phyloP scores from a whole-genome alignment of 495 filamentous ascomycete genomes.

The Penicillium cinerascens region DNA sequence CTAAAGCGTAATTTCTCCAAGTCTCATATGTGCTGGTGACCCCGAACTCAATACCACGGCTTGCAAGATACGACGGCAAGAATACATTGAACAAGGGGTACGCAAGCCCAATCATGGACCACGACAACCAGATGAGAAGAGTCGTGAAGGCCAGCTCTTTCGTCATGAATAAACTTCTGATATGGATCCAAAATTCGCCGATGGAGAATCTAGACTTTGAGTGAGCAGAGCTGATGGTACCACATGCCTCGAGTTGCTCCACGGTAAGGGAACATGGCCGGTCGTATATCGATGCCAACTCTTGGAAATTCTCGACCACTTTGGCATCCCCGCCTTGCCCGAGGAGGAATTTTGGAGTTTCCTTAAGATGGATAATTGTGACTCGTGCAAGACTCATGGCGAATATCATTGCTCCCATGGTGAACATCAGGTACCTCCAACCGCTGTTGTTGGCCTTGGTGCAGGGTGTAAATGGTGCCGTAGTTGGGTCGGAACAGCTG shows the following conservation, averaged over 20 bases:
- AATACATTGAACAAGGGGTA: constrained; percentile 67
- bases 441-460: constrained; percentile 40
- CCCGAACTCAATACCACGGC: constrained; percentile 17
- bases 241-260: background rate
- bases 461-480: background rate
- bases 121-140: constrained; percentile 54
- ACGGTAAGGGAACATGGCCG: background rate
- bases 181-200: background rate
- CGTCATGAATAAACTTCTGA: background rate
- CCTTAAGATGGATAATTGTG: background rate
- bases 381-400: background rate
- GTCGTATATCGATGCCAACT: background rate
- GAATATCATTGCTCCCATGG: constrained; percentile 42
- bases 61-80: constrained; percentile 43
- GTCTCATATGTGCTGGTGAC: constrained; percentile 42
- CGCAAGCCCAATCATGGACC: constrained; percentile 62
- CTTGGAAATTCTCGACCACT: background rate
- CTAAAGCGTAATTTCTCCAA: constrained; percentile 66
- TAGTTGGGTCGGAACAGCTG: too few species aligned
- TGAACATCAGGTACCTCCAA: constrained; percentile 51
- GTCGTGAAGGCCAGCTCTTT: background rate
- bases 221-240: background rate
- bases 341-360: background rate
- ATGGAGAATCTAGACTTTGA: background rate
- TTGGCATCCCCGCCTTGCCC: background rate